These are phyloP conservation scores for Fragosphaeria purpurea DNA, from an alignment of 2,329 filamentous ascomycete genomes.

Conservation along the genomic window DNA sequence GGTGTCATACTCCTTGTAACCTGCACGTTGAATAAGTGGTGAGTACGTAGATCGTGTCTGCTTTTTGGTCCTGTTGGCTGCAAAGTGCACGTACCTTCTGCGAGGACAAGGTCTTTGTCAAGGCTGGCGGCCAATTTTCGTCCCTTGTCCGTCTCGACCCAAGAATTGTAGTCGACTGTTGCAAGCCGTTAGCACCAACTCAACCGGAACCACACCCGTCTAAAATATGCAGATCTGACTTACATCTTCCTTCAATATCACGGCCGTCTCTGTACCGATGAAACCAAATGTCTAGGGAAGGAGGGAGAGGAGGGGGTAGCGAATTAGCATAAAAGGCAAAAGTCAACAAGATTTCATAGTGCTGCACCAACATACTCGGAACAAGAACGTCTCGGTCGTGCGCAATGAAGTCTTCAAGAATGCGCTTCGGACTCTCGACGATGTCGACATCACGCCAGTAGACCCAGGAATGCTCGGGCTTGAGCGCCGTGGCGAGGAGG, in stretches of 20 bases:
- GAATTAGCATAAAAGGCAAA: neutral
- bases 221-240: constrained; percentile 24
- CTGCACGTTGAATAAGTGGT: constrained; percentile 28
- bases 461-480: constrained; percentile 94
- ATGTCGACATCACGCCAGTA: constrained; percentile 99
- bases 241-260: constrained; percentile 93
- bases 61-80: no score
- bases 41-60: no score
- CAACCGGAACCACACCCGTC: no score
- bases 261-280: constrained; percentile 71
- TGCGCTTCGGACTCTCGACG: constrained; percentile 73
- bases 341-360: no score
- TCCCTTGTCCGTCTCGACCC: constrained; percentile 85
- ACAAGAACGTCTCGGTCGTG: constrained; percentile 90
- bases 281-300: constrained; percentile 78
- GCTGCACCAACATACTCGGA: constrained; percentile 58
- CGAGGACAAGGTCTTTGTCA: constrained; percentile 72
- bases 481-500: constrained; percentile 70
- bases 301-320: neutral
- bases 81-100: constrained; percentile 55
- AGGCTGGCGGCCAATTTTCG: constrained; percentile 63
- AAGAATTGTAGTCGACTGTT: constrained; percentile 95
- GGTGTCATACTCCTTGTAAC: constrained; percentile 89
- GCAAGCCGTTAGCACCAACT: constrained; percentile 2
- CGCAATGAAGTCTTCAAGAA: constrained; percentile 90